Conservation (phyloP, 202 grass and related monocot species). For the Schoenoplectus tabernaemontani region DNA sequence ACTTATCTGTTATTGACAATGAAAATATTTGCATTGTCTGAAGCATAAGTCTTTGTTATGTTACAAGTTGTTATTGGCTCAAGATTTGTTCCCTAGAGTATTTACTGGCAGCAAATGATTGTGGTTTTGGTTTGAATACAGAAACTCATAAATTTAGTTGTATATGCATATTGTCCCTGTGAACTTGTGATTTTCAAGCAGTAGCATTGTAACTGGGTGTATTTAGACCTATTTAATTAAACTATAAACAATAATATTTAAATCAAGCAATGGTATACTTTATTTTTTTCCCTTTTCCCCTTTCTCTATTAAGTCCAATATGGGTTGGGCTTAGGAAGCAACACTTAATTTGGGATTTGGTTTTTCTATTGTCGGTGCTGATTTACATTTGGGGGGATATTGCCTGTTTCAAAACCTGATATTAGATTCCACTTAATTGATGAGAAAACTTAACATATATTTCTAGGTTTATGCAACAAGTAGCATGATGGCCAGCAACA, state of each 20-base stretch:
- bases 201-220: background rate
- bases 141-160: background rate
- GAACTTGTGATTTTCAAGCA: background rate
- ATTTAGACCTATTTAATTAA: background rate
- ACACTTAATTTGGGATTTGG: background rate
- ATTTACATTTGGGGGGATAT: background rate
- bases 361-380: background rate
- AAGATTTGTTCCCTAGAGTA: background rate
- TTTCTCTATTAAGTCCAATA: background rate
- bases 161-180: background rate
- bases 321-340: background rate
- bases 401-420: background rate
- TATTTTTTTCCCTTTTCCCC: background rate
- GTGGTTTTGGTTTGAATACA: background rate
- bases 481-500: background rate
- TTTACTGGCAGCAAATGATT: background rate
- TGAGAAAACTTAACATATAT: background rate
- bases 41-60: background rate
- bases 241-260: background rate
- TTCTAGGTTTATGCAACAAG: slow-evolving; percentile 1
- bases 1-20: too few species aligned
- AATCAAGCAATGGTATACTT: background rate
- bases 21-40: too few species aligned
- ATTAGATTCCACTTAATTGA: background rate
- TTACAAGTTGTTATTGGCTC: background rate